Conservation (phyloP, 208 protist species). For the Trypanosoma caninum region DNA sequence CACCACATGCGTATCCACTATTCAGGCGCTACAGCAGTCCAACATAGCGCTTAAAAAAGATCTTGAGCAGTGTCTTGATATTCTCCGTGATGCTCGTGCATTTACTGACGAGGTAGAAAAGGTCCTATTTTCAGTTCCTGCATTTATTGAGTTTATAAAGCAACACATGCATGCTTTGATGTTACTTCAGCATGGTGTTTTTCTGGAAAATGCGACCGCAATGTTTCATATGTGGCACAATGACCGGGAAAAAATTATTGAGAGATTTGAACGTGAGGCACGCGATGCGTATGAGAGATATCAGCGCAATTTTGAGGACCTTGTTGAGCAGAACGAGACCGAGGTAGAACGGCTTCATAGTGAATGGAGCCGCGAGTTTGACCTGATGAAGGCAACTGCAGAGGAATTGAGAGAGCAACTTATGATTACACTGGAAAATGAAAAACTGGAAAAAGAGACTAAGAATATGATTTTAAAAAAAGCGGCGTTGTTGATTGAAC, state of each 20-base stretch:
- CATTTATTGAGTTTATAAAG: not conserved
- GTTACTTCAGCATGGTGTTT: slow-evolving; percentile 3
- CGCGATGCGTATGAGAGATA: not conserved
- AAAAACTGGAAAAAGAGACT: not conserved
- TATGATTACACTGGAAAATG: not conserved
- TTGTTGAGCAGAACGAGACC: not conserved
- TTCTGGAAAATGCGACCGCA: not conserved
- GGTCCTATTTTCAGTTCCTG: not conserved
- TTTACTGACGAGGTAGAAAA: not conserved
- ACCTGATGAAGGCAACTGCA: not conserved
- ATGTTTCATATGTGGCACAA: not conserved
- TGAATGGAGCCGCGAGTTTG: not conserved
- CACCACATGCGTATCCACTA: not conserved
- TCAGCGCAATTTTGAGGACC: not conserved
- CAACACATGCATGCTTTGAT: not conserved
- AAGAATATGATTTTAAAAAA: not conserved
- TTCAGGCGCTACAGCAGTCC: not conserved
- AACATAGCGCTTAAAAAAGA: not conserved
- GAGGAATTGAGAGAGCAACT: not conserved
- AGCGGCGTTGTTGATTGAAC: slow-evolving; percentile 1
- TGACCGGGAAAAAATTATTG: not conserved
- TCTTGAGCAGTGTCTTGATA: slow-evolving; percentile 1
- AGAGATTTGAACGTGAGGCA: not conserved
- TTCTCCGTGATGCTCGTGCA: not conserved
- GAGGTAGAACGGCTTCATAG: not conserved